Percentiles rank a stretch among this genome's conserved stretches.
These are phyloP conservation scores for Neurospora sp. DNA, from an alignment of 2,329 filamentous ascomycete genomes.

Conservation along the genomic window DNA sequence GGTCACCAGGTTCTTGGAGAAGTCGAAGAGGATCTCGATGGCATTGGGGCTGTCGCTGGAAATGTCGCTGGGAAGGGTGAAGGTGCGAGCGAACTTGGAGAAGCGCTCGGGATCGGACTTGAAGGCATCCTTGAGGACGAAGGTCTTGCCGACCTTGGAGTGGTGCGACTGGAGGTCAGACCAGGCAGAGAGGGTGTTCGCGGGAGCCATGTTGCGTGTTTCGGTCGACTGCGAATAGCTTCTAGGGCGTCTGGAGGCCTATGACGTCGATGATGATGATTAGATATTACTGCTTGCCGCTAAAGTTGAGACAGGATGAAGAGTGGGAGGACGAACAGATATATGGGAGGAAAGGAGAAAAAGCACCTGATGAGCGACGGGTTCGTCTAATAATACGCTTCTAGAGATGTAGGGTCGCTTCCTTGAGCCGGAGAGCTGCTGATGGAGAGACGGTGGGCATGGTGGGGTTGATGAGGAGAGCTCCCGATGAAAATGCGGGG, in stretches of 20 bases:
- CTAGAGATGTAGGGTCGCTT: background rate
- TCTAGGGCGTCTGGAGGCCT: background rate
- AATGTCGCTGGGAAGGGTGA: constrained; percentile 67
- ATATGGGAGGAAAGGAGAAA: background rate
- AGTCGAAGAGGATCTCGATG: constrained; percentile 91
- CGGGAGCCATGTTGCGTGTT: constrained; percentile 57
- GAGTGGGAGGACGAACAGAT: background rate
- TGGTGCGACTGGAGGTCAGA: constrained; percentile 85
- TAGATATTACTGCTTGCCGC: background rate
- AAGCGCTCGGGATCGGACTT: constrained; percentile 81
- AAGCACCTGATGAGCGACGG: background rate
- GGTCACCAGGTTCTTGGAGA: constrained; percentile 96
- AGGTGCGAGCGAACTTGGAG: constrained; percentile 79
- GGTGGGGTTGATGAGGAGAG: background rate
- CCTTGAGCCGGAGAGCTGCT: background rate
- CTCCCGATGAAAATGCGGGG: background rate
- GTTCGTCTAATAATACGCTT: background rate
- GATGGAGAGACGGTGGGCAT: background rate
- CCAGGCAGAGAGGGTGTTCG: constrained; percentile 81
- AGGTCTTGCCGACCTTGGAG: constrained; percentile 73
- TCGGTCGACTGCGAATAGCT: background rate
- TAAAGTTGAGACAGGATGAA: background rate
- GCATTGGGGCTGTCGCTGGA: constrained; percentile 39
- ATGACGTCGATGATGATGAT: background rate
- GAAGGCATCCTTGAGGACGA: constrained; percentile 90